phyloP scores from a whole-genome alignment of 371 early-diverging fungal genomes.

The Syncephalis plumigaleata region DNA sequence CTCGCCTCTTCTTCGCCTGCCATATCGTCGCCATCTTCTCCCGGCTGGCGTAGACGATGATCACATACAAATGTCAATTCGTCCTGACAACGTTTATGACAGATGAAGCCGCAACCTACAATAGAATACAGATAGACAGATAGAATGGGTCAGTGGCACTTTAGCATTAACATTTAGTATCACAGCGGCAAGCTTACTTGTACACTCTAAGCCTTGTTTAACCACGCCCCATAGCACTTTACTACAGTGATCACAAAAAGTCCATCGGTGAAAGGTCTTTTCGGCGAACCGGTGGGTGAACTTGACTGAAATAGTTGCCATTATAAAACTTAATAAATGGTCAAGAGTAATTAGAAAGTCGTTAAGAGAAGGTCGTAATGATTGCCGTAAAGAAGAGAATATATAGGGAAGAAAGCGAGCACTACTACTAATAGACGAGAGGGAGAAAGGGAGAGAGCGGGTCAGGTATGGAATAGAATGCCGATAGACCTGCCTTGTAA shows the following conservation, averaged over 20 bases:
- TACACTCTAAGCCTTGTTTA: slow-evolving; percentile 16
- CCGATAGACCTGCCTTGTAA: too few relatives aligned
- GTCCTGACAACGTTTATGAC: slow-evolving; percentile 15
- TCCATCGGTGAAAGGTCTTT: slow-evolving; percentile 15
- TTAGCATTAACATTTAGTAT: not conserved
- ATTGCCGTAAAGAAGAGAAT: too few relatives aligned
- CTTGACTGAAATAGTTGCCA: not conserved
- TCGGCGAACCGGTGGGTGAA: slow-evolving; percentile 13
- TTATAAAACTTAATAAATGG: too few relatives aligned
- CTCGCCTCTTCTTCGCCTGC: too few relatives aligned
- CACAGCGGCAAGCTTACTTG: slow-evolving; percentile 6
- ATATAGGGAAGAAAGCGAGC: too few relatives aligned
- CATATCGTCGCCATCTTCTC: slow-evolving; percentile 1
- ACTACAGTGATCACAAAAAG: slow-evolving; percentile 17
- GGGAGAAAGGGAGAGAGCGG: too few relatives aligned
- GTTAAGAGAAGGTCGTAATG: too few relatives aligned
- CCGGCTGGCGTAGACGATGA: not conserved
- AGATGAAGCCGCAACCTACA: slow-evolving; percentile 14
- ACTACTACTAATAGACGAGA: too few relatives aligned
- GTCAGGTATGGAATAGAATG: too few relatives aligned
- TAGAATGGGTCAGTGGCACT: too few relatives aligned
- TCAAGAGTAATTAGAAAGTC: too few relatives aligned
- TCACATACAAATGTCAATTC: slow-evolving; percentile 2
- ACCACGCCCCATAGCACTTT: slow-evolving; percentile 18
- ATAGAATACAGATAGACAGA: not conserved